Conservation (phyloP, 2,329 filamentous ascomycete genomes). For the Pseudodiploospora longispora region DNA sequence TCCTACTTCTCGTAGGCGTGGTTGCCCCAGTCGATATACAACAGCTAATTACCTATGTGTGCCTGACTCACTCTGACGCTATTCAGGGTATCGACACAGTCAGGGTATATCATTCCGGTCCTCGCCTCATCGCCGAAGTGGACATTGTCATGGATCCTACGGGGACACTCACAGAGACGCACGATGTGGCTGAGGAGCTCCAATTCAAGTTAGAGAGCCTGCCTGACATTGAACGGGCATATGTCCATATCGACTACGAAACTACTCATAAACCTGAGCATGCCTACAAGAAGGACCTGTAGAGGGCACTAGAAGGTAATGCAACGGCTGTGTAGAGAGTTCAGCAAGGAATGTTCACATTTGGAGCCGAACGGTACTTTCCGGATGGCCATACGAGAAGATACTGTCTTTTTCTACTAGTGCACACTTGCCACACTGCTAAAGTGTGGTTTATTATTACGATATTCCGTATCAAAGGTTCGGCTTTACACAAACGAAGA, state of each 20-base stretch:
- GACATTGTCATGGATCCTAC: conserved; percentile 87
- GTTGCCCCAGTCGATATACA: conserved; percentile 77
- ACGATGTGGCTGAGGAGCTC: conserved; percentile 88
- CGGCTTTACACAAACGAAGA: too few relatives aligned
- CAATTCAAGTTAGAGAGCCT: conserved; percentile 91
- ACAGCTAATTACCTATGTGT: conserved; percentile 86
- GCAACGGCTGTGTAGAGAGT: not conserved
- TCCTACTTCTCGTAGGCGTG: conserved; percentile 83
- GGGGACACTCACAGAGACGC: conserved; percentile 65
- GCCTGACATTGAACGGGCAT: conserved; percentile 85
- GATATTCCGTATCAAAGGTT: too few relatives aligned
- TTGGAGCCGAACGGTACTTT: too few relatives aligned
- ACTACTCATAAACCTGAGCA: conserved; percentile 91
- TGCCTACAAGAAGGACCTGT: conserved; percentile 54
- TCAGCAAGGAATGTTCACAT: too few relatives aligned
- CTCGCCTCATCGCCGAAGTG: conserved; percentile 86
- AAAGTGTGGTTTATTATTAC: too few relatives aligned
- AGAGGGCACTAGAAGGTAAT: not conserved
- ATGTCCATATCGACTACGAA: conserved; percentile 96
- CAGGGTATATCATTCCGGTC: conserved; percentile 82
- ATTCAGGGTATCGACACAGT: conserved; percentile 92
- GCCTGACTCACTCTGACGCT: conserved; percentile 78
- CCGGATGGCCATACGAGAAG: too few relatives aligned
- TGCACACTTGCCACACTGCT: too few relatives aligned
- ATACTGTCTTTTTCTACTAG: too few relatives aligned